phyloP scores from a whole-genome alignment of 2,329 filamentous ascomycete species.

The Xylaria polymorpha region DNA sequence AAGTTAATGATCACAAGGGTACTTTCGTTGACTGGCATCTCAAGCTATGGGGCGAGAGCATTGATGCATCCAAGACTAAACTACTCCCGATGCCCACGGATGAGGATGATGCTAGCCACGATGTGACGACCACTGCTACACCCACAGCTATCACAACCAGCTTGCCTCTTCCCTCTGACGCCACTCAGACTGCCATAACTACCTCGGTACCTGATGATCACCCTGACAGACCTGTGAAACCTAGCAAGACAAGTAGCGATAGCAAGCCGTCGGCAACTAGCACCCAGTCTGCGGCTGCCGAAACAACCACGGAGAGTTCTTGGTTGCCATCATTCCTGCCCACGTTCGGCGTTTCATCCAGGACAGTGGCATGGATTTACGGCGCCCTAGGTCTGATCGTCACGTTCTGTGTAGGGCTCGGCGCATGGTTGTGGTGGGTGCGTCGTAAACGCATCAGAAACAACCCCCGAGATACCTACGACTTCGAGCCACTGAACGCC shows the following conservation, averaged over 20 bases:
- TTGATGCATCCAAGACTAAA: constrained; percentile 77
- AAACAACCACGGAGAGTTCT: constrained; percentile 62
- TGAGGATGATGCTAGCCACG: constrained; percentile 85
- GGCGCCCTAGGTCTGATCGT: constrained; percentile 86
- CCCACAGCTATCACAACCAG: constrained; percentile 72
- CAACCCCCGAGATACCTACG: constrained; percentile 83
- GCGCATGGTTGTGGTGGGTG: constrained; percentile 83
- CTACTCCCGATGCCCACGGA: constrained; percentile 84
- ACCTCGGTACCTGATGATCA: constrained; percentile 68
- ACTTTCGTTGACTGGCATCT: constrained; percentile 91
- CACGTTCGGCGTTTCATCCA: constrained; percentile 87
- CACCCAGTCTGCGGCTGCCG: constrained; percentile 48
- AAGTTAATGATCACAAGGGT: constrained; percentile 80
- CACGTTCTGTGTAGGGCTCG: constrained; percentile 83
- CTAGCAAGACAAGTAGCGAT: constrained; percentile 49
- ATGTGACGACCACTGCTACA: constrained; percentile 71
- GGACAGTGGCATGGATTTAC: constrained; percentile 93
- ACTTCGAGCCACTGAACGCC: constrained; percentile 92
- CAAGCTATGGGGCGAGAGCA: constrained; percentile 91
- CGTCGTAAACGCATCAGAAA: constrained; percentile 81
- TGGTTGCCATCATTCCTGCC: constrained; percentile 89
- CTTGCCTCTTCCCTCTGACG: constrained; percentile 58
- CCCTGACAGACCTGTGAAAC: constrained; percentile 70
- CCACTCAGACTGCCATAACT: constrained; percentile 58
- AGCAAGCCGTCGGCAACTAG: constrained; percentile 43